Base-by-base conservation (phyloP, 345 rosid genomes). In the Orychophragmus violaceus region DNA sequence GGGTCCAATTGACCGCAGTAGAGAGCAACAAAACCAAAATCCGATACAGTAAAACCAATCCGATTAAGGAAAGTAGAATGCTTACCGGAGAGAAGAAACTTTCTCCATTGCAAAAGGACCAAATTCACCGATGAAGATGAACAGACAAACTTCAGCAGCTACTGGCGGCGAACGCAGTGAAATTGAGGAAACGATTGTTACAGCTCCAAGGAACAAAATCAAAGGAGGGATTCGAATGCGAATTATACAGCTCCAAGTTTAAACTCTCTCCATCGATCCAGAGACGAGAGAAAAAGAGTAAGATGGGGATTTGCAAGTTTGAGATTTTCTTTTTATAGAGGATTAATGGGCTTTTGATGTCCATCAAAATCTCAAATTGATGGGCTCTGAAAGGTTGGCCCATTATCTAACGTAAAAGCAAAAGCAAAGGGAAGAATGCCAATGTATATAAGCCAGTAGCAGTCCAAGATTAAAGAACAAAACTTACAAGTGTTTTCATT, bases 161-260 rank as follows among this genome's bases (percentile, higher is more conserved):
- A 59, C 30, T 46, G 62, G 68, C 62, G 74, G 44, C 66, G 52
- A 69, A 59, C 35, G 36, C 4, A 28, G 21, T 65, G 60, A 50
- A 72, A 60, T 21, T 61, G 19, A n/a, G n/a, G n/a, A n/a, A n/a
- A n/a, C n/a, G n/a, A n/a, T n/a, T n/a, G n/a, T n/a, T n/a, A n/a
- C n/a, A n/a, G n/a, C n/a, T 10, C 30, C 30, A 48, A 17, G 3
- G 14, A 13, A 16, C 3, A 12, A 6, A 62, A 6, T 33, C 21
- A n/a, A n/a, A n/a, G n/a, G 4, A 12, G 21, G 27, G 37, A 13
- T 22, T 62, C 5, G 42, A 41, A 46, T 35, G 17, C 30, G 63
- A 57, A n/a, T 39, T 28, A 52, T 66, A 18, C 10, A 41, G 62
- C 23, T 39, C 33, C 16, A 35, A 36, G 50, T 23, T 16, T 19